phyloP scores from a whole-genome alignment of 2,329 filamentous ascomycete species.

The Microascus cirrosus region DNA sequence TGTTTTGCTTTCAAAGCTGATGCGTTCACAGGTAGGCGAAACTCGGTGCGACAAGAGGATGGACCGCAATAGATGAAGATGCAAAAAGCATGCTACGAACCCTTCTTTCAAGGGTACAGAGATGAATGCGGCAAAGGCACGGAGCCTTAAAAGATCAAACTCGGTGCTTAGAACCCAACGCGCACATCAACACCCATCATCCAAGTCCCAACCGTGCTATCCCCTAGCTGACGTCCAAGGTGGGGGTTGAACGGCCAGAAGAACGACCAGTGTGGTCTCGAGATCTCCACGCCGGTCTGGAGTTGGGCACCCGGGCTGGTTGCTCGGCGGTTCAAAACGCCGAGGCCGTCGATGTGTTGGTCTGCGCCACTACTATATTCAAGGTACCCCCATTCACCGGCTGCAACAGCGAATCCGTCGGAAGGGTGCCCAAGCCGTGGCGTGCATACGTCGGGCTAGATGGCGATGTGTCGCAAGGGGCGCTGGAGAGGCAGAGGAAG shows the following conservation, averaged over 20 bases:
- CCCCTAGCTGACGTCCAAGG: neutral
- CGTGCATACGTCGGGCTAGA: neutral
- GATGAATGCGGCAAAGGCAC: neutral
- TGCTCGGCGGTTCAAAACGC: neutral
- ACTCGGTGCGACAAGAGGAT: neutral
- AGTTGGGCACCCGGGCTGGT: neutral
- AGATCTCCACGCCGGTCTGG: neutral
- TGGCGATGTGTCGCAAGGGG: neutral
- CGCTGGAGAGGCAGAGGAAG: neutral
- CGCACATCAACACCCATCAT: neutral
- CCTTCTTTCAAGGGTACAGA: neutral
- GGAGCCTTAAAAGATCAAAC: neutral
- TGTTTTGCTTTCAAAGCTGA: neutral
- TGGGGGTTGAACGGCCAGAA: neutral
- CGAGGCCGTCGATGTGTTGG: neutral
- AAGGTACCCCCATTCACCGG: neutral
- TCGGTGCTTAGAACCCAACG: neutral
- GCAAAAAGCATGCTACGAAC: neutral
- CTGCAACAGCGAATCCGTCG: neutral
- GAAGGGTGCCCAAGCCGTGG: neutral
- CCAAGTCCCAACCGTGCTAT: neutral
- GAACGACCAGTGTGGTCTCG: neutral
- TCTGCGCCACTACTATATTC: neutral
- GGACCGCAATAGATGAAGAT: neutral
- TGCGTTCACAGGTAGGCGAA: neutral